A percentile compares a stretch with the other conserved stretches of the same genome.
phyloP scores from a whole-genome alignment of 176 grass and related monocot genomes.

The Oropetium thomaeum region DNA sequence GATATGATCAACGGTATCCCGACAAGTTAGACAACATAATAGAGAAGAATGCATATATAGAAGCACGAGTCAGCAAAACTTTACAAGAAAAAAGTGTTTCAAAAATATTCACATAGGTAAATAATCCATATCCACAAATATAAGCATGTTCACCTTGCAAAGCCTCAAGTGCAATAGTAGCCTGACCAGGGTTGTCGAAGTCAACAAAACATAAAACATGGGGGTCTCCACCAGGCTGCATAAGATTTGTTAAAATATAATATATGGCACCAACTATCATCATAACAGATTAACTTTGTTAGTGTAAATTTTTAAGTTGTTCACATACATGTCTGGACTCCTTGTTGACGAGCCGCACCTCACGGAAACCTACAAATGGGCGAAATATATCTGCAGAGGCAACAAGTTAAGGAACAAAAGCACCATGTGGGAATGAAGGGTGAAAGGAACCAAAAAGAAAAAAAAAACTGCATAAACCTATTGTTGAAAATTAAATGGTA shows the following conservation, averaged over 20 bases:
- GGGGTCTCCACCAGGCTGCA: slow-evolving; percentile 80
- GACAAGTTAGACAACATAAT: slow-evolving; percentile 7
- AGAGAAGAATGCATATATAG: slow-evolving; percentile 10
- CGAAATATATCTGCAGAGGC: slow-evolving; percentile 83
- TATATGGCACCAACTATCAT: not conserved
- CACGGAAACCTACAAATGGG: slow-evolving; percentile 98
- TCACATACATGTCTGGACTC: slow-evolving; percentile 88
- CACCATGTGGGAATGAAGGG: not conserved
- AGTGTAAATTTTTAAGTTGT: not conserved
- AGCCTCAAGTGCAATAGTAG: slow-evolving; percentile 81
- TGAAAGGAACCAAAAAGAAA: not conserved
- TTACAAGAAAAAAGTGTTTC: not conserved
- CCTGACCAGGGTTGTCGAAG: slow-evolving; percentile 81
- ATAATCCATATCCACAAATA: slow-evolving; percentile 13
- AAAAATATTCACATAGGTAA: not conserved
- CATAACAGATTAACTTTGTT: not conserved
- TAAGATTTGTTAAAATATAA: not conserved
- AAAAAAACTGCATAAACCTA: not conserved
- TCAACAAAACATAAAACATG: slow-evolving; percentile 98
- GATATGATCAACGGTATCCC: not conserved
- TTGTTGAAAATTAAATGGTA: slow-evolving; percentile 6
- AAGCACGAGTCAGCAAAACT: slow-evolving; percentile 6
- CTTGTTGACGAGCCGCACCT: slow-evolving; percentile 98
- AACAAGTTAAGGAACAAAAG: slow-evolving; percentile 48
- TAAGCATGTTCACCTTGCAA: slow-evolving; percentile 85